Conservation (phyloP, 441 rosid species). For the Syzygium syzygioides region DNA sequence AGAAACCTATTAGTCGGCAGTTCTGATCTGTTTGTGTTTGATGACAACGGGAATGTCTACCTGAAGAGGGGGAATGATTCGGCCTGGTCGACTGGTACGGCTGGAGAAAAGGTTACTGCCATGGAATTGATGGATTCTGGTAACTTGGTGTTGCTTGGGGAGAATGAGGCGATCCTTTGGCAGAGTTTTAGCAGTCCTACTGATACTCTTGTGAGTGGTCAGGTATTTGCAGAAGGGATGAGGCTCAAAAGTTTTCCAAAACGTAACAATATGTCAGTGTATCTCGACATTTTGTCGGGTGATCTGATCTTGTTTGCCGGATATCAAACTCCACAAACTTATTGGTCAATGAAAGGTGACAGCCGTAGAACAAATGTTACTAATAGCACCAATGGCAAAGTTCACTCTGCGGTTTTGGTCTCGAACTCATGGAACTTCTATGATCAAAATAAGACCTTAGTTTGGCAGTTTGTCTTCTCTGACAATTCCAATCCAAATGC, state of each 20-base stretch:
- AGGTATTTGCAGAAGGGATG: constrained; percentile 24
- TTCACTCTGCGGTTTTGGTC: constrained; percentile 19
- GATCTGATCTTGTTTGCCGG: constrained; percentile 24
- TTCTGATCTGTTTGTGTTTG: constrained; percentile 25
- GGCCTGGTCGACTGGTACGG: constrained; percentile 24
- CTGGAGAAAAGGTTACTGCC: constrained; percentile 13
- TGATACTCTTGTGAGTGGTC: constrained; percentile 30
- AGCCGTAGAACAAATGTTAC: neutral
- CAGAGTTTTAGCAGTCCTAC: constrained; percentile 34
- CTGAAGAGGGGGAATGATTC: constrained; percentile 6
- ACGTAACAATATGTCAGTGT: neutral
- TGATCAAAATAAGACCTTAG: constrained; percentile 8
- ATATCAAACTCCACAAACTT: constrained; percentile 18
- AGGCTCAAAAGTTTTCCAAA: constrained; percentile 17
- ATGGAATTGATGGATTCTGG: constrained; percentile 28
- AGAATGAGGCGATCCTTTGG: constrained; percentile 14
- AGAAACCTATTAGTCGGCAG: neutral
- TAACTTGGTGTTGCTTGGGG: constrained; percentile 31
- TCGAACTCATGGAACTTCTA: constrained; percentile 32
- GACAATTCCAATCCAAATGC: constrained; percentile 8
- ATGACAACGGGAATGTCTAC: constrained; percentile 16
- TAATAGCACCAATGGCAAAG: neutral
- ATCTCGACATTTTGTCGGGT: constrained; percentile 15
- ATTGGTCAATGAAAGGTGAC: constrained; percentile 22
- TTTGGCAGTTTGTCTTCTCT: constrained; percentile 25